phyloP scores from a whole-genome alignment of 106 monocot species.

The Dendrobium huoshanense region DNA sequence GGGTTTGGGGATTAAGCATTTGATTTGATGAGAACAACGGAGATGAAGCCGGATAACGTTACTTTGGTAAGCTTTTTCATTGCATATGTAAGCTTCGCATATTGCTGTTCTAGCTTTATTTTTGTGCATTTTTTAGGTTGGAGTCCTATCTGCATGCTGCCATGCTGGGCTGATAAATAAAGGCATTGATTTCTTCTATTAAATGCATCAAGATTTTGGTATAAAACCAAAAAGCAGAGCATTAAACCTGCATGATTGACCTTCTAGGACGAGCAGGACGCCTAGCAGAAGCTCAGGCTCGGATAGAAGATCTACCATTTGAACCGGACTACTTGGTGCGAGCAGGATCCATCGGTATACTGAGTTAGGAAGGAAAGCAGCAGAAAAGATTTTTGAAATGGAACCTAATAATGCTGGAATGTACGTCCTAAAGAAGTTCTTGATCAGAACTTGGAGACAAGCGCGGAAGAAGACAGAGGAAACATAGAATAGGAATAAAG shows the following conservation, averaged over 20 bases:
- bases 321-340: slow-evolving; percentile 63
- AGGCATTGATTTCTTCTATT: slow-evolving; percentile 49
- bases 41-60: slow-evolving; percentile 42
- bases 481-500: no score
- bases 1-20: slow-evolving; percentile 64
- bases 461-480: accelerated
- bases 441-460: no score
- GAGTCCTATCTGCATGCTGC: slow-evolving; percentile 66
- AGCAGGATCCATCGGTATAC: slow-evolving; percentile 53
- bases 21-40: slow-evolving; percentile 38
- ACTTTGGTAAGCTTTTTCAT: slow-evolving; percentile 41
- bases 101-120: no score
- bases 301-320: slow-evolving; percentile 47
- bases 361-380: slow-evolving; percentile 43
- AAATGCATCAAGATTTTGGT: slow-evolving; percentile 48
- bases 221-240: slow-evolving; percentile 50
- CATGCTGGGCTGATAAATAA: slow-evolving; percentile 52
- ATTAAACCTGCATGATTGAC: slow-evolving; percentile 83
- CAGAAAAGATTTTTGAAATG: slow-evolving; percentile 57
- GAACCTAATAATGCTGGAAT: slow-evolving; percentile 73
- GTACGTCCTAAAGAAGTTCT: slow-evolving; percentile 17
- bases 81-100: no score
- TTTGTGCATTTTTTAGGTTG: slow-evolving; percentile 30
- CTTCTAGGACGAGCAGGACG: slow-evolving; percentile 61
- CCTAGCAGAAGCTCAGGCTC: slow-evolving; percentile 42